Conservation (phyloP, 352 stramenopile species). For the Phytophthora sp. region DNA sequence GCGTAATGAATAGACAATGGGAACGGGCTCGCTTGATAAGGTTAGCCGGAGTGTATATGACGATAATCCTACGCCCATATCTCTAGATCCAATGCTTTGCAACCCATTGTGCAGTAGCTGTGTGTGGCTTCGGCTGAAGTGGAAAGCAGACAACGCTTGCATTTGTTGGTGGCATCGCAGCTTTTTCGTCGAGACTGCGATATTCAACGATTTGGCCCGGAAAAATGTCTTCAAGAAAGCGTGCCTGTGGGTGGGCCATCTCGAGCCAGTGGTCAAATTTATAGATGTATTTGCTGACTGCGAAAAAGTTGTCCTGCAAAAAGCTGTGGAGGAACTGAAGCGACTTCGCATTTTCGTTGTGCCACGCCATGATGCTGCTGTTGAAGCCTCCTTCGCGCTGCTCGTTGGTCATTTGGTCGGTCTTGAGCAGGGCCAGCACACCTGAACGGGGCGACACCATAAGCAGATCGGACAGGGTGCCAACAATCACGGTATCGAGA, state of each 20-base stretch:
- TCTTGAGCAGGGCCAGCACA: constrained; percentile 48
- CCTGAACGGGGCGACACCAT: constrained; percentile 14
- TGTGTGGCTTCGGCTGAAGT: constrained; percentile 78
- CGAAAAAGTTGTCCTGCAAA: constrained; percentile 42
- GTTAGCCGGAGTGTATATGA: background rate
- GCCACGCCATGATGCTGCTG: constrained; percentile 78
- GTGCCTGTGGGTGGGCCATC: constrained; percentile 46
- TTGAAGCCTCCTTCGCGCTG: constrained; percentile 66
- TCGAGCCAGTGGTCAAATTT: constrained; percentile 91
- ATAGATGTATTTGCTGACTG: constrained; percentile 68
- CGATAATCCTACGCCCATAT: background rate
- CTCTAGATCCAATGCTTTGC: constrained; percentile 44
- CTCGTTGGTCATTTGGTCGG: constrained; percentile 77
- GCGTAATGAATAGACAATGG: constrained; percentile 18
- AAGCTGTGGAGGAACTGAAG: constrained; percentile 45
- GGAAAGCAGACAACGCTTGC: constrained; percentile 83
- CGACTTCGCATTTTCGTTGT: constrained; percentile 9
- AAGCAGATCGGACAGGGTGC: constrained; percentile 42
- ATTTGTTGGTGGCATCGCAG: constrained; percentile 20
- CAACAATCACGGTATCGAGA: constrained; percentile 79
- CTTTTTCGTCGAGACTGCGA: constrained; percentile 40
- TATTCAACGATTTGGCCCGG: constrained; percentile 78
- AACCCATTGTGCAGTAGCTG: constrained; percentile 54
- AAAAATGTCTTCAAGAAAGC: constrained; percentile 52
- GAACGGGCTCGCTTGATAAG: background rate